phyloP scores from a whole-genome alignment of 2,329 filamentous ascomycete genomes.

The Colletotrichum sp. region DNA sequence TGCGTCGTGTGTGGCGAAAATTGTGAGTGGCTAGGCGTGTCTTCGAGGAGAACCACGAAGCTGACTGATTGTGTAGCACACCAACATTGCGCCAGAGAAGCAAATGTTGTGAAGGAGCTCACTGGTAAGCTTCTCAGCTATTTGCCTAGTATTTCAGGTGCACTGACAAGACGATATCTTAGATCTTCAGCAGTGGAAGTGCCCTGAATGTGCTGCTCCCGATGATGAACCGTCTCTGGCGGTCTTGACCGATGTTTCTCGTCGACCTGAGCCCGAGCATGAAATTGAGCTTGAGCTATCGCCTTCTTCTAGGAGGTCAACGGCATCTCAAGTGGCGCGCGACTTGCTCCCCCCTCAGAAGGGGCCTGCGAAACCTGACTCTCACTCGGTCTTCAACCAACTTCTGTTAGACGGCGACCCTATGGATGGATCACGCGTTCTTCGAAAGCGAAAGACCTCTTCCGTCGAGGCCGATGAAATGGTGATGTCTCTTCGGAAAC shows the following conservation, averaged over 20 bases:
- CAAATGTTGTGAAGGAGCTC: slow-evolving; percentile 50
- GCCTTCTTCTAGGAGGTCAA: slow-evolving; percentile 56
- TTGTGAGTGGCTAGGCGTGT: slow-evolving; percentile 62
- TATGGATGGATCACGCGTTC: slow-evolving; percentile 75
- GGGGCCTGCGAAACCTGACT: slow-evolving; percentile 68
- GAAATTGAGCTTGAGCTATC: slow-evolving; percentile 24
- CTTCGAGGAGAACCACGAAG: not conserved
- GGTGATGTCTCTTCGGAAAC: slow-evolving; percentile 56
- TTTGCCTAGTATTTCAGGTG: not conserved
- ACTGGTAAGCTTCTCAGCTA: slow-evolving; percentile 53
- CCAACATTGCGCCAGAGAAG: slow-evolving; percentile 83
- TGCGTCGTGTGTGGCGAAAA: slow-evolving; percentile 83
- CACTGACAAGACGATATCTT: not conserved
- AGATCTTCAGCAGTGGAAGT: slow-evolving; percentile 55
- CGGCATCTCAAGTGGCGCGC: slow-evolving; percentile 69
- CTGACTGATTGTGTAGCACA: slow-evolving; percentile 73
- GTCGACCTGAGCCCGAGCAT: not conserved
- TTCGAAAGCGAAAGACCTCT: slow-evolving; percentile 86
- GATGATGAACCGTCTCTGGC: not conserved
- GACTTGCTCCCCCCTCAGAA: slow-evolving; percentile 75
- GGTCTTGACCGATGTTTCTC: not conserved
- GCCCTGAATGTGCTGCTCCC: slow-evolving; percentile 47
- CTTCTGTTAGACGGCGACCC: slow-evolving; percentile 75
- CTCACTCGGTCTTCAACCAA: slow-evolving; percentile 79
- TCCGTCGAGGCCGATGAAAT: slow-evolving; percentile 68